These are phyloP conservation scores for Pseudocercospora musae DNA, from an alignment of 2,329 filamentous ascomycete species.

Conservation along the genomic window DNA sequence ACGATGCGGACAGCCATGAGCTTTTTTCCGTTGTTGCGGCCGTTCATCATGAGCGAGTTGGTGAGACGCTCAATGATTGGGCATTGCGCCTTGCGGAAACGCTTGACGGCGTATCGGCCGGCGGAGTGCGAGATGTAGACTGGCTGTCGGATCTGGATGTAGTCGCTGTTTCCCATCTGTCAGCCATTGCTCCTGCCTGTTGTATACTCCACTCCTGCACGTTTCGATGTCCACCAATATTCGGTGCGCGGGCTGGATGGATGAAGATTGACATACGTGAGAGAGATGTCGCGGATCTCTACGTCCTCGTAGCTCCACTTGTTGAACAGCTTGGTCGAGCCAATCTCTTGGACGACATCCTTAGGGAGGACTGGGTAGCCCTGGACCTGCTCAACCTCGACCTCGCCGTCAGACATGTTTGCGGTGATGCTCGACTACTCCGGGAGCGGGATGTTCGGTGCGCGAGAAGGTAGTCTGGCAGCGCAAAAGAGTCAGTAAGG, in stretches of 20 bases:
- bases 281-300: constrained; percentile 98
- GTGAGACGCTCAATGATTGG: constrained; percentile 99
- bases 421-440: constrained; percentile 17
- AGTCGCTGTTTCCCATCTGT: constrained; percentile 66
- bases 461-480: constrained; percentile 1
- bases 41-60: constrained; percentile 99
- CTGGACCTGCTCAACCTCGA: constrained; percentile 86
- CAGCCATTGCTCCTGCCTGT: constrained; percentile 25
- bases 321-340: constrained; percentile 95
- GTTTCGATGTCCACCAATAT: background rate
- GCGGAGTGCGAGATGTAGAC: constrained; percentile 99
- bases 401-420: constrained; percentile 94
- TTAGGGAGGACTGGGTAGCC: constrained; percentile 83
- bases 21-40: constrained; percentile 99
- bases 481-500: constrained; percentile 1
- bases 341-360: constrained; percentile 85
- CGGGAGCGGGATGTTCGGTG: background rate
- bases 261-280: constrained; percentile 71
- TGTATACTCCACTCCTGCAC: background rate
- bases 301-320: constrained; percentile 99
- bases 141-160: constrained; percentile 98
- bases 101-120: constrained; percentile 97
- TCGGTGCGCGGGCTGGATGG: background rate
- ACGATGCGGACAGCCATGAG: constrained; percentile 99
- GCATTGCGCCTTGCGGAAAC: constrained; percentile 99